Percentiles rank a stretch among this genome's conserved stretches.
phyloP scores from a whole-genome alignment of 1,284 basidiomycete genomes.

The Ganoderma sinense region DNA sequence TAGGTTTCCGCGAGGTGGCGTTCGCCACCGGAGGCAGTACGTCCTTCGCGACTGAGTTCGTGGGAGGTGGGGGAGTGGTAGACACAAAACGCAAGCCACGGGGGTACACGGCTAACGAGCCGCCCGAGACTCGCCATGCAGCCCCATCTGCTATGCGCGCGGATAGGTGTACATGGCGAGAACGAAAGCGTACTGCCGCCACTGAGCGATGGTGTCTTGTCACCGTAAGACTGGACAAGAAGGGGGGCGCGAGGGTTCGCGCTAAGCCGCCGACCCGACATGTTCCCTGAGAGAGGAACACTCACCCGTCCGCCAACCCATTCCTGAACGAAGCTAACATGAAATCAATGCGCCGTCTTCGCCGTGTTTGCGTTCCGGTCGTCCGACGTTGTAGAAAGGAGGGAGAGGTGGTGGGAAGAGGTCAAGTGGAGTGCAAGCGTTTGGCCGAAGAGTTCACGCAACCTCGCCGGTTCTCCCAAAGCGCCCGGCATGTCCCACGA shows the following conservation, averaged over 20 bases:
- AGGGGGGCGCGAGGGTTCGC: background rate
- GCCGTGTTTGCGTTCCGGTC: conserved; percentile 1
- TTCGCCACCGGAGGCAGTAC: conserved; percentile 31
- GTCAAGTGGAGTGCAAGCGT: conserved; percentile 7
- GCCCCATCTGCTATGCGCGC: conserved; percentile 10
- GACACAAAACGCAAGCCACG: conserved; percentile 28
- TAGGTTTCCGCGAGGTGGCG: conserved; percentile 50
- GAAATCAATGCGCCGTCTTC: conserved; percentile 20
- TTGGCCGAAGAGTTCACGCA: conserved; percentile 25
- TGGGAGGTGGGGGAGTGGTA: conserved; percentile 37
- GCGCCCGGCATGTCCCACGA: conserved; percentile 19
- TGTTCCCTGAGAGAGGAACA: conserved; percentile 3
- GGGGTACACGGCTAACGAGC: conserved; percentile 12
- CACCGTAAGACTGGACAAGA: conserved; percentile 25
- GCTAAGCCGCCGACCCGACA: background rate
- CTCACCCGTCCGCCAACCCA: conserved; percentile 43
- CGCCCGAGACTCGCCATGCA: conserved; percentile 17
- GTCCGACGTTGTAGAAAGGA: conserved; percentile 1
- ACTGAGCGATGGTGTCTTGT: conserved; percentile 26
- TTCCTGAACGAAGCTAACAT: conserved; percentile 45
- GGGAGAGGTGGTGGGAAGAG: conserved; percentile 14
- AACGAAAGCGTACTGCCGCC: conserved; percentile 18
- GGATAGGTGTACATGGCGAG: conserved; percentile 19
- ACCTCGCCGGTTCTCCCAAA: conserved; percentile 4
- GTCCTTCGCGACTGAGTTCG: conserved; percentile 33